phyloP scores from a whole-genome alignment of 192 early-diverging fungal genomes.

The Rhizophagus clarus region DNA sequence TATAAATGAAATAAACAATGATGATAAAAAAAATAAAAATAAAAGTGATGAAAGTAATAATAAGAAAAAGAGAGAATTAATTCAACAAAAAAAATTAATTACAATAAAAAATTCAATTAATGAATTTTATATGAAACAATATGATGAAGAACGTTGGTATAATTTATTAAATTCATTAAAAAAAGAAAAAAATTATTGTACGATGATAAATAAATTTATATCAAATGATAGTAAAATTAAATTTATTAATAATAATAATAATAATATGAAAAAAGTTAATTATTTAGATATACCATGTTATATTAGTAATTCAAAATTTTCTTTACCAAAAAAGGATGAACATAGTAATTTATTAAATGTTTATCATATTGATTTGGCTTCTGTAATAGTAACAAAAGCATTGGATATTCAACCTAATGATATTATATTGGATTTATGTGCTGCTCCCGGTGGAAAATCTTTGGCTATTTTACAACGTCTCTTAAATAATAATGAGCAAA shows the following conservation, averaged over 20 bases:
- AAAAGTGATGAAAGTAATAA: no score
- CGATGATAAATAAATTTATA: constrained; percentile 39
- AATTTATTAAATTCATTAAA: constrained; percentile 29
- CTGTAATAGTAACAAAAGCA: constrained; percentile 71
- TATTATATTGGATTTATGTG: constrained; percentile 74
- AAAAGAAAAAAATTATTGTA: constrained; percentile 24
- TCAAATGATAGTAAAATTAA: not conserved
- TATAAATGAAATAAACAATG: no score
- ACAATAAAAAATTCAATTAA: no score
- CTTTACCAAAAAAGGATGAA: constrained; percentile 34
- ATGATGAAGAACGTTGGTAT: constrained; percentile 34
- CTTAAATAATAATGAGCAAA: not conserved
- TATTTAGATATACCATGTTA: constrained; percentile 37
- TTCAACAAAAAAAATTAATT: not conserved
- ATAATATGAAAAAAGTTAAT: constrained; percentile 11
- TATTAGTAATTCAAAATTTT: constrained; percentile 28
- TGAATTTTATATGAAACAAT: constrained; percentile 33
- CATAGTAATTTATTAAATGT: constrained; percentile 36
- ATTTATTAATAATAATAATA: constrained; percentile 1
- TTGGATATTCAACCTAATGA: constrained; percentile 64
- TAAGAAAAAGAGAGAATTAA: no score
- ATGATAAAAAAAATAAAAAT: no score
- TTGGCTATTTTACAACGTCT: constrained; percentile 50
- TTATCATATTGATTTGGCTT: constrained; percentile 69
- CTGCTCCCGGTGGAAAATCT: constrained; percentile 60